A percentile compares a stretch with the other conserved stretches of the same genome.
These are phyloP conservation scores for Monosporascus sp. DNA, from an alignment of 2,329 filamentous ascomycete genomes.

Conservation along the genomic window DNA sequence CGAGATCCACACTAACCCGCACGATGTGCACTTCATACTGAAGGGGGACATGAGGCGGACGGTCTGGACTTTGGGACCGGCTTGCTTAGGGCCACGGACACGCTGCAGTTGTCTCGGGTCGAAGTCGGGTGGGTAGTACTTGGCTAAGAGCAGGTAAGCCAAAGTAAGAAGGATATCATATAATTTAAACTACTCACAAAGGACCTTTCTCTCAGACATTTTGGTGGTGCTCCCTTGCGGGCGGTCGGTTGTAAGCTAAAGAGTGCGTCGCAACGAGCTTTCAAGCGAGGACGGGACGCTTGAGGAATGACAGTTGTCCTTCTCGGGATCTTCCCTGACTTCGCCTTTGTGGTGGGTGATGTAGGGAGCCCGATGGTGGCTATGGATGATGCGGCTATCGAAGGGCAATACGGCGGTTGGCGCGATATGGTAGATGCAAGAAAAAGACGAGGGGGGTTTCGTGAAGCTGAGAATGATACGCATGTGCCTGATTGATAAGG, in stretches of 20 bases:
- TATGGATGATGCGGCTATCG: too few relatives aligned
- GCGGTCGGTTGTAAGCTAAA: background rate
- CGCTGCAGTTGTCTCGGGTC: conserved; percentile 78
- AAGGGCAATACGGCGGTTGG: too few relatives aligned
- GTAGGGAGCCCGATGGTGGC: too few relatives aligned
- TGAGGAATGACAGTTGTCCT: too few relatives aligned
- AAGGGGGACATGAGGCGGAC: conserved; percentile 90
- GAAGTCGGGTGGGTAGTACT: conserved; percentile 74
- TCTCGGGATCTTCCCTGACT: too few relatives aligned
- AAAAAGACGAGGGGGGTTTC: too few relatives aligned
- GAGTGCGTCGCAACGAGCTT: background rate
- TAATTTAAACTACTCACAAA: background rate
- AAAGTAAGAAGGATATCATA: background rate
- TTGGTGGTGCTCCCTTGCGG: background rate
- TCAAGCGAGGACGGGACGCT: background rate
- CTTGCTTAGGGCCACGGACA: conserved; percentile 62
- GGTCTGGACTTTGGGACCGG: conserved; percentile 75
- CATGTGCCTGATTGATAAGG: too few relatives aligned
- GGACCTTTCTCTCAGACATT: background rate
- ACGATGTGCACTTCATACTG: conserved; percentile 42
- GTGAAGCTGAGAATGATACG: too few relatives aligned
- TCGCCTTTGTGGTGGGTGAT: too few relatives aligned
- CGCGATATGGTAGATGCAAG: too few relatives aligned
- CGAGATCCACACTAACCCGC: conserved; percentile 26
- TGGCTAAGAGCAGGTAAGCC: conserved; percentile 20